These are phyloP conservation scores for Starmerella tilneyi DNA, from an alignment of 805 yeast genomes.

Conservation along the genomic window DNA sequence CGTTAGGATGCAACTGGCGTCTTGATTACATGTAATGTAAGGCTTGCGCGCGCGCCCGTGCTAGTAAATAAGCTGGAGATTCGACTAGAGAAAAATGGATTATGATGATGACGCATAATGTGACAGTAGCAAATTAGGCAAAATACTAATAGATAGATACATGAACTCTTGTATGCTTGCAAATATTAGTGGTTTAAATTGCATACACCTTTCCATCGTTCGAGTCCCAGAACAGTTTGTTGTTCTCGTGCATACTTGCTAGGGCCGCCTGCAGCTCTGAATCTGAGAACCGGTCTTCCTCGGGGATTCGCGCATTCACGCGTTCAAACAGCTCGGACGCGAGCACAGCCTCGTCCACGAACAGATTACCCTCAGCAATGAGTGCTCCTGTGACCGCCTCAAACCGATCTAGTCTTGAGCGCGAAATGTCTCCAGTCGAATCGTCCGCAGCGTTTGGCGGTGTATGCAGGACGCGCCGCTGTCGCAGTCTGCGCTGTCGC, in stretches of 20 bases:
- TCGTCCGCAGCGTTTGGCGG: conserved; percentile 20
- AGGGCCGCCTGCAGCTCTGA: conserved; percentile 35
- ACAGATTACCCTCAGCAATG: conserved; percentile 34
- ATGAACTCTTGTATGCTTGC: too few relatives aligned
- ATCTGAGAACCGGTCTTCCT: conserved; percentile 33
- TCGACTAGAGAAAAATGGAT: too few relatives aligned
- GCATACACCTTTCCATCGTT: conserved; percentile 26
- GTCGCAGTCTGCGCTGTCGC: conserved; percentile 9
- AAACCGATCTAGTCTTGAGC: conserved; percentile 40
- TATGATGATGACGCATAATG: too few relatives aligned
- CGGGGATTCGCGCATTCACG: conserved; percentile 37
- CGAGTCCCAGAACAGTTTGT: conserved; percentile 33
- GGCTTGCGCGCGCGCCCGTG: too few relatives aligned
- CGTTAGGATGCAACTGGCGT: too few relatives aligned
- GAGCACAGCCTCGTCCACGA: conserved; percentile 38
- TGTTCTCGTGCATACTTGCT: conserved; percentile 30
- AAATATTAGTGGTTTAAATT: too few relatives aligned
- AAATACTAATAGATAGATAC: too few relatives aligned
- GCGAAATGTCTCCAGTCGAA: conserved; percentile 37
- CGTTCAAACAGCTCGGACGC: conserved; percentile 33
- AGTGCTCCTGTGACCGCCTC: conserved; percentile 40
- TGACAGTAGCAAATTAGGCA: too few relatives aligned
- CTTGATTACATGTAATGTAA: too few relatives aligned
- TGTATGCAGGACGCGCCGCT: conserved; percentile 21
- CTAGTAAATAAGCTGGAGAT: too few relatives aligned